phyloP scores from a whole-genome alignment of 1,284 basidiomycete species.

The Ustilago nuda region DNA sequence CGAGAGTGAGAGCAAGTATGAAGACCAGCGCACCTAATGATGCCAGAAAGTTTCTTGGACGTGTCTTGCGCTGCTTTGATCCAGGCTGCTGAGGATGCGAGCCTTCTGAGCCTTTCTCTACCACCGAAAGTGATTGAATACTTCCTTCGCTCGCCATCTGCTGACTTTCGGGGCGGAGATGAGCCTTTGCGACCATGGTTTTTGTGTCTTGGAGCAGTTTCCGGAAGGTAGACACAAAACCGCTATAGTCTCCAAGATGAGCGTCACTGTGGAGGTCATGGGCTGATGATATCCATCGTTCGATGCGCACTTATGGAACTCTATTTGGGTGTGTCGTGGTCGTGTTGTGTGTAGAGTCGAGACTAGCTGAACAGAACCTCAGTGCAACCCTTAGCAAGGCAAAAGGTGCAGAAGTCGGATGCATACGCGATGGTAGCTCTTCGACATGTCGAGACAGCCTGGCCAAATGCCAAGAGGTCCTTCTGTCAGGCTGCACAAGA shows the following conservation, averaged over 20 bases:
- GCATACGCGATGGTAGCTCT: too few relatives aligned
- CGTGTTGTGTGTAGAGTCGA: too few relatives aligned
- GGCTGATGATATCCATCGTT: too few relatives aligned
- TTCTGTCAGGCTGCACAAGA: constrained; percentile 8
- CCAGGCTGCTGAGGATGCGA: background rate
- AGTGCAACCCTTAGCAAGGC: too few relatives aligned
- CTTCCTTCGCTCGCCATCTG: constrained; percentile 18
- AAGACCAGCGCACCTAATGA: constrained; percentile 32
- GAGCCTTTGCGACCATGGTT: background rate
- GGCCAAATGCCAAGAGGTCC: too few relatives aligned
- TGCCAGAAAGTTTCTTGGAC: constrained; percentile 3
- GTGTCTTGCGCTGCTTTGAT: background rate
- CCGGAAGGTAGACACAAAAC: background rate
- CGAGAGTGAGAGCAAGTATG: constrained; percentile 69
- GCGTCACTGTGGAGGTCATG: too few relatives aligned
- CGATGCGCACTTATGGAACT: too few relatives aligned
- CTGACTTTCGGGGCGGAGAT: background rate
- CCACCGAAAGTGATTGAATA: constrained; percentile 13
- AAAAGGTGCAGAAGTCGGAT: too few relatives aligned
- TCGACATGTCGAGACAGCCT: too few relatives aligned
- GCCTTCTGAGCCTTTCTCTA: constrained; percentile 15
- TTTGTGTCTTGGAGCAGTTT: background rate
- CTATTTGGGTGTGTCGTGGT: too few relatives aligned
- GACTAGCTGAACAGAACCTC: too few relatives aligned
- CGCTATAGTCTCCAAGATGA: too few relatives aligned